Evolutionary conservation across 179 eudicot species (phyloP).

Genomic region (Drosera spatulata): DNA sequence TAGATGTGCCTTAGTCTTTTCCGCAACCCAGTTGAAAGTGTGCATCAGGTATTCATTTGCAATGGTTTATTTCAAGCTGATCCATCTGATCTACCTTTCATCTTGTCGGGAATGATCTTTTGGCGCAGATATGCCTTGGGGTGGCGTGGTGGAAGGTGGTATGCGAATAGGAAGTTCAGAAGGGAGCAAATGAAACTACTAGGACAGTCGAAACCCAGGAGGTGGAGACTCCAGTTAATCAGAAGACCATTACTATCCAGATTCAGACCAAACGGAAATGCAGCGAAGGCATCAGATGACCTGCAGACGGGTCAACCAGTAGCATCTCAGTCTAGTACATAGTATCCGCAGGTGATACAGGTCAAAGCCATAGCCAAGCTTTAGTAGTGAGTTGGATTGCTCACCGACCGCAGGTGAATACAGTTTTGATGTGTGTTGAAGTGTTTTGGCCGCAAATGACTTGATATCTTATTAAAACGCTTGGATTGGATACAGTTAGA

Average conservation of each 20-base stretch:
- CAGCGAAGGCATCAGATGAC: constrained; percentile 27
- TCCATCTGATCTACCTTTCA: neutral
- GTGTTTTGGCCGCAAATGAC: too few species aligned
- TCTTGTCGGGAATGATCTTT: neutral
- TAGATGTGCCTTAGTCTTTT: neutral
- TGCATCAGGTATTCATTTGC: neutral
- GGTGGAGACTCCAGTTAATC: constrained; percentile 51
- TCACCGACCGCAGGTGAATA: too few species aligned
- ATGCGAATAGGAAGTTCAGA: constrained; percentile 54
- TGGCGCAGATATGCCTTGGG: constrained; percentile 68
- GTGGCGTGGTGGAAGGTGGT: constrained; percentile 94
- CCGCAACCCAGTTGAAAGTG: neutral
- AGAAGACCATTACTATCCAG: constrained; percentile 37
- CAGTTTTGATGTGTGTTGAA: too few species aligned
- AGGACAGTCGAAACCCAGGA: constrained; percentile 69
- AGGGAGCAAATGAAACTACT: constrained; percentile 79
- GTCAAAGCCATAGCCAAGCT: too few species aligned
- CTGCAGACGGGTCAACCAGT: too few species aligned
- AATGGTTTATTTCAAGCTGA: neutral
- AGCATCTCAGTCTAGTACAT: too few species aligned
- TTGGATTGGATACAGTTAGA: too few species aligned
- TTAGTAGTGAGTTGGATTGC: too few species aligned
- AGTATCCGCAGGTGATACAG: too few species aligned
- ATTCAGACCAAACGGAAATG: constrained; percentile 25
- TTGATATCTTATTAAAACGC: too few species aligned